phyloP scores from a whole-genome alignment of 2,329 filamentous ascomycete genomes.

The Amauroascus verrucosus region DNA sequence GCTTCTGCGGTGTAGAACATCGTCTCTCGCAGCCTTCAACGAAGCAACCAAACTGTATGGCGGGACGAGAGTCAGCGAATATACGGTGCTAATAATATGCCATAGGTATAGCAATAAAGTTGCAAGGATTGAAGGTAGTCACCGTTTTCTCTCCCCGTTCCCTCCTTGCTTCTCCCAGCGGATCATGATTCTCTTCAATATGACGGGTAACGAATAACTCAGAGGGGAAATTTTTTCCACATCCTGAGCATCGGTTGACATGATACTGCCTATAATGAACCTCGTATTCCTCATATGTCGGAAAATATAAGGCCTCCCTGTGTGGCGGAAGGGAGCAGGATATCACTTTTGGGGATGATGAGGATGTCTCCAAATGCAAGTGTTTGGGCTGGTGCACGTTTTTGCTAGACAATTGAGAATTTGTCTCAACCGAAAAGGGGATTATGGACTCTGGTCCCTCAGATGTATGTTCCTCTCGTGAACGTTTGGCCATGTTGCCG shows the following conservation, averaged over 20 bases:
- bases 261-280: slow-evolving; percentile 74
- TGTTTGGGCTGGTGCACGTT: slow-evolving; percentile 42
- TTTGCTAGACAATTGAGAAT: slow-evolving; percentile 23
- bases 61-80: neutral
- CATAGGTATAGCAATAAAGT: neutral
- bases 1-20: slow-evolving; percentile 73
- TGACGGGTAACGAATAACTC: slow-evolving; percentile 70
- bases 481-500: slow-evolving; percentile 49
- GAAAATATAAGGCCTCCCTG: slow-evolving; percentile 57
- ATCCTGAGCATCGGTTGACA: slow-evolving; percentile 74
- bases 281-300: slow-evolving; percentile 71
- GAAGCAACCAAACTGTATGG: slow-evolving; percentile 67
- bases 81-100: neutral
- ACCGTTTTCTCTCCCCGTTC: slow-evolving; percentile 82
- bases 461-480: slow-evolving; percentile 42
- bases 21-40: slow-evolving; percentile 77
- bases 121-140: neutral
- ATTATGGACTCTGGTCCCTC: slow-evolving; percentile 29
- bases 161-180: slow-evolving; percentile 58
- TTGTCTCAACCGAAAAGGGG: slow-evolving; percentile 16
- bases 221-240: slow-evolving; percentile 78
- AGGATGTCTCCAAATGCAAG: slow-evolving; percentile 39
- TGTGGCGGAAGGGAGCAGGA: slow-evolving; percentile 76
- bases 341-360: slow-evolving; percentile 44
- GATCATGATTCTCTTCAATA: slow-evolving; percentile 84